Percentiles rank a stretch among this genome's conserved stretches.
Evolutionary conservation across 2,329 filamentous ascomycete genomes (phyloP).

Genomic region (Colletotrichum abscissum): DNA sequence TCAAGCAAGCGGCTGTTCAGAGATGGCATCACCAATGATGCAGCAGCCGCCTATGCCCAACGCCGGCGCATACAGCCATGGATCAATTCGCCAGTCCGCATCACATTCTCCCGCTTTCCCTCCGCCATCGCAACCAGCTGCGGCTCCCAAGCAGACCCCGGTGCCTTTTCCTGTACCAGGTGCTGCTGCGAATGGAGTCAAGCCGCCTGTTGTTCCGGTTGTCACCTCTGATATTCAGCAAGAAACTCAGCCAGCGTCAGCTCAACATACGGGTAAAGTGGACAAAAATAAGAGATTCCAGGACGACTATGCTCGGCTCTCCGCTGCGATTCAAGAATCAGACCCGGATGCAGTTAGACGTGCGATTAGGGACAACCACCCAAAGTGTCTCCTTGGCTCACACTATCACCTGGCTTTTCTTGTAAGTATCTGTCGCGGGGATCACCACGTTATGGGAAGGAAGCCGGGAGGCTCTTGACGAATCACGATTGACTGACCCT

Average conservation of each 20-base stretch:
- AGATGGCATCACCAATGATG: background rate
- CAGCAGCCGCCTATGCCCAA: background rate
- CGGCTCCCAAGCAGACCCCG: background rate
- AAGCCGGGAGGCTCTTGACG: background rate
- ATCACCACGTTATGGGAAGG: background rate
- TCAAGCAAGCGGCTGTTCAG: rapidly evolving
- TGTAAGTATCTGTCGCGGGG: conserved; percentile 49
- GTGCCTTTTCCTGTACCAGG: background rate
- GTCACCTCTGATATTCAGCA: background rate
- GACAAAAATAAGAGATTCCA: conserved; percentile 40
- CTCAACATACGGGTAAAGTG: background rate
- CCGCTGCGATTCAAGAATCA: conserved; percentile 52
- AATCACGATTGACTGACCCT: conserved; percentile 39
- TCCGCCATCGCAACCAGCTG: background rate
- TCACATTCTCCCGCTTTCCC: background rate
- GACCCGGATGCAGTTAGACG: conserved; percentile 59
- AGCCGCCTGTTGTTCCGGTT: background rate
- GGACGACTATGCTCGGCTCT: conserved; percentile 53
- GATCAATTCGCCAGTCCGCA: background rate
- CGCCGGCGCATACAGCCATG: background rate
- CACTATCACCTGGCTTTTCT: conserved; percentile 65
- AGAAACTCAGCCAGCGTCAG: background rate
- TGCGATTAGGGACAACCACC: conserved; percentile 61
- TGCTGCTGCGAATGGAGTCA: too few relatives aligned
- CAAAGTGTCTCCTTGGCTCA: conserved; percentile 60